Base-by-base conservation (phyloP, 177 flowering plant genomes). In the Telopea speciosissima region DNA sequence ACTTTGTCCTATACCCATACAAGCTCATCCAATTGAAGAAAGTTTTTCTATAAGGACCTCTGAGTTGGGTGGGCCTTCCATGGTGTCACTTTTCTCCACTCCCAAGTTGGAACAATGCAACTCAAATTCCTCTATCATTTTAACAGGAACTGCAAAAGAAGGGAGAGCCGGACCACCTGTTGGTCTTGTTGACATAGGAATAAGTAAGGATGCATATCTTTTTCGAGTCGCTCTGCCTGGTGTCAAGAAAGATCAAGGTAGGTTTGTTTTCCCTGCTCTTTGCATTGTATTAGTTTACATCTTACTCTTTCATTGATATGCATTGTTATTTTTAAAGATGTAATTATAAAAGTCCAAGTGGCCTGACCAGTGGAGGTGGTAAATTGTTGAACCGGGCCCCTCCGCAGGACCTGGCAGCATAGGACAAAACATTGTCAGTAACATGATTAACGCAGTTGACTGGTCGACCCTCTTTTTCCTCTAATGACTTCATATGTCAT, bases 161-260 rank as follows among this genome's bases (percentile, higher is more conserved):
- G 86, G 83, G 49, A 76, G 68, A 56, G 70, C 70, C 63, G 87
- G 85, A 36, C 89, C 86, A 56, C 79, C 86, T 49, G 70, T 86
- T 72, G 89, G 89, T 60, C 80, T 78, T 44, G 82, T 83, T 36
- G 87, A 84, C 70, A 81, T 86, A 24, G 89, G 87, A 65, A 74
- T 73, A 19, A 80, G 85, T 72, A 64, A 73, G 54, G 68, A 70
- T 22, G 83, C 87, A 1, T 86, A 83, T 73, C 77, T 83, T 59
- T 86, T 86, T 69, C 81, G 79, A 62, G 82, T 84, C 73, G 79
- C 87, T 70, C 75, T 86, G 31, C 85, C 89, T 61, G 87, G 89
- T 25, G 83, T 84, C 70, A 75, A 76, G 70, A 84, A 75, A 68
- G 82, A 83, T 71, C 71, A 68, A 13, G 75, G 81, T 79, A 67